Base-by-base conservation (phyloP, 2,329 filamentous ascomycete species). In the Chaetoscypha palmicola region DNA sequence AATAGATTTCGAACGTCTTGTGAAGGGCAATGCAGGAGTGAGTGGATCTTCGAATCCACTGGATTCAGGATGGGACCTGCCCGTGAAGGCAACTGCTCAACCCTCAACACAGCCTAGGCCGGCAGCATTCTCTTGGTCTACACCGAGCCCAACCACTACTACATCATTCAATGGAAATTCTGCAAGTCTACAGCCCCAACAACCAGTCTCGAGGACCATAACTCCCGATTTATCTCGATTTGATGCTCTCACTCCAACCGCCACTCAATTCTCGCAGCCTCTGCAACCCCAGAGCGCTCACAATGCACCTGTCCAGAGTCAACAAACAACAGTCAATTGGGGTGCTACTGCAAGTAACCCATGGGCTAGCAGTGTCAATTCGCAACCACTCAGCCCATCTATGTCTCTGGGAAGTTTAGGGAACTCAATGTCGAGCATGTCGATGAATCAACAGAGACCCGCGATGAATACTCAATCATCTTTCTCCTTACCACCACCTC, bases 1-100 rank as follows among this genome's bases (percentile, higher is more conserved):
- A 38, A 77, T 84, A 46, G 88, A 94, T 59, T 98, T 97, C 58
- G 90, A 95, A 62, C 78, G 78, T 2, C 77, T 98, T 2, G 90
- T 98, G 40, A 88, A 94, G 58, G 91, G 91, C 7, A 79, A 77
- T 44, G 65, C 64, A 16, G 52, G 34, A 3, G 46, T 38, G 5
- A 51, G 56, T 10, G 56, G 55, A 21, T 64, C 59, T 45, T 57
- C 58, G 16, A 66, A 65, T 28, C 60, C 69, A 1, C 63, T 69
- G 56, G 69, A 74, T 50, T 60, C 66, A 1, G 68, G 71, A 43
- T 80, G 76, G 76, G 75, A 78, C 42, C 61, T 67, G 8, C 52
- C 60, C 14, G 59, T 65, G 3, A 52, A 64, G 1, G n/a, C n/a
- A n/a, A 52, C 58, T 3, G 55, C 64, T 2, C 58, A 57, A 2